Percentiles rank a stretch among this genome's conserved stretches.
phyloP scores from a whole-genome alignment of 345 rosid genomes.

The Rhodamnia argentea region DNA sequence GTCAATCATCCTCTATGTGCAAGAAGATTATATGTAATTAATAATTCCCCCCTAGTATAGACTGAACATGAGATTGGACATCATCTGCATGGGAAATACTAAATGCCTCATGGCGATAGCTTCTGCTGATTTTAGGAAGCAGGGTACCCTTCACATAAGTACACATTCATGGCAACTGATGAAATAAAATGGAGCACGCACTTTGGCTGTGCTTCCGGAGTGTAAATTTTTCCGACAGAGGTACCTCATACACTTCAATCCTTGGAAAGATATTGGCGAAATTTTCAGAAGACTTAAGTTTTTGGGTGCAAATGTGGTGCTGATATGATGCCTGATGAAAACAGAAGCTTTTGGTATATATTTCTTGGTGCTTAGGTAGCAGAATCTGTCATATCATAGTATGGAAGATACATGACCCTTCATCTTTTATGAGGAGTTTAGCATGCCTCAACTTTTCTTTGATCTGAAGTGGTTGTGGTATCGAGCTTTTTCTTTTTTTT shows the following conservation, averaged over 20 bases:
- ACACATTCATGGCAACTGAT: neutral
- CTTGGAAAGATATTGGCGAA: neutral
- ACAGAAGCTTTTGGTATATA: neutral
- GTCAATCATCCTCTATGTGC: neutral
- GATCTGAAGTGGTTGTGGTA: neutral
- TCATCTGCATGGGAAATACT: neutral
- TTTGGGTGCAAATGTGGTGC: neutral
- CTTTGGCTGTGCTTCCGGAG: neutral
- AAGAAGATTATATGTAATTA: neutral
- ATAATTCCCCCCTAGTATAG: neutral
- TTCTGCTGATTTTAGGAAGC: neutral
- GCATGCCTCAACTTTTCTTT: neutral
- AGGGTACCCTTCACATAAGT: neutral
- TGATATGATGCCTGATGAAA: neutral
- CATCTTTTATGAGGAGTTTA: neutral
- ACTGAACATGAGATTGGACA: neutral
- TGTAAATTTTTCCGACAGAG: neutral
- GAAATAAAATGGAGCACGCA: neutral
- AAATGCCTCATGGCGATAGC: neutral
- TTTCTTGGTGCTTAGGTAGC: neutral
- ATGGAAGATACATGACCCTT: neutral
- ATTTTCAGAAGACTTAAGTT: neutral
- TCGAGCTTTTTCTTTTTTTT: too few species aligned
- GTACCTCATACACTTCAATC: neutral
- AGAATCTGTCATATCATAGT: neutral